A percentile compares a stretch with the other conserved stretches of the same genome.
phyloP scores from a whole-genome alignment of 352 stramenopile genomes.

The Globisporangium cylindrosporum region DNA sequence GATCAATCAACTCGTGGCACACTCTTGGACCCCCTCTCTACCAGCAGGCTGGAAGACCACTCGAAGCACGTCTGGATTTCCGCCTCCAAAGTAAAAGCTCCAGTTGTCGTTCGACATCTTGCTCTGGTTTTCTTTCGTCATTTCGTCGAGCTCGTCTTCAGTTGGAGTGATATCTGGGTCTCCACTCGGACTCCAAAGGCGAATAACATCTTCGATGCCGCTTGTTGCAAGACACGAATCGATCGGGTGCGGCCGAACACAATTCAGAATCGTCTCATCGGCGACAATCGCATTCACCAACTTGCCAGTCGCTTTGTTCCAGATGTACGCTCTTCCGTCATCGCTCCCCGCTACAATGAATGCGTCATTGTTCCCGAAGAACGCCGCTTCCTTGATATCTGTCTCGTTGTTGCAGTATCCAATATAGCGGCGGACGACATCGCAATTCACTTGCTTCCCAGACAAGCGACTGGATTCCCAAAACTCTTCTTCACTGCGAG shows the following conservation, averaged over 20 bases:
- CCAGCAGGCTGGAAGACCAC: conserved; percentile 61
- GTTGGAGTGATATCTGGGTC: conserved; percentile 36
- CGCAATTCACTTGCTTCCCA: conserved; percentile 48
- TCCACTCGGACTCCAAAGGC: conserved; percentile 67
- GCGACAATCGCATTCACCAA: conserved; percentile 83
- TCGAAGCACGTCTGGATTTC: conserved; percentile 61
- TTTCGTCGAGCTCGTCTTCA: conserved; percentile 47
- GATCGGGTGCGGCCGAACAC: conserved; percentile 80
- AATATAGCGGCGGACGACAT: conserved; percentile 72
- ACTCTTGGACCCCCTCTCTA: conserved; percentile 62
- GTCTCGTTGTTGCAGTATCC: conserved; percentile 89
- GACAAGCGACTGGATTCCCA: conserved; percentile 48
- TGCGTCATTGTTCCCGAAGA: conserved; percentile 84
- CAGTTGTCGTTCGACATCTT: conserved; percentile 56
- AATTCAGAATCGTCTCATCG: conserved; percentile 88
- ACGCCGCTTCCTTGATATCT: conserved; percentile 89
- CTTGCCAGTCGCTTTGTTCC: conserved; percentile 75
- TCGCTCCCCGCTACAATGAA: conserved; percentile 88
- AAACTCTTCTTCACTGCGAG: conserved; percentile 28
- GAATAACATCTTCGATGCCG: conserved; percentile 81
- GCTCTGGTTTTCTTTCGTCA: conserved; percentile 58
- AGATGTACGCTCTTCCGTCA: conserved; percentile 83
- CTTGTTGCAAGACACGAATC: conserved; percentile 79
- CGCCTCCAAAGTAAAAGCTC: conserved; percentile 35
- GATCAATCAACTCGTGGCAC: conserved; percentile 49